Percentiles rank a stretch among this genome's conserved stretches.
Conservation (phyloP, 352 stramenopile species). For the Phytophthora vignae region DNA sequence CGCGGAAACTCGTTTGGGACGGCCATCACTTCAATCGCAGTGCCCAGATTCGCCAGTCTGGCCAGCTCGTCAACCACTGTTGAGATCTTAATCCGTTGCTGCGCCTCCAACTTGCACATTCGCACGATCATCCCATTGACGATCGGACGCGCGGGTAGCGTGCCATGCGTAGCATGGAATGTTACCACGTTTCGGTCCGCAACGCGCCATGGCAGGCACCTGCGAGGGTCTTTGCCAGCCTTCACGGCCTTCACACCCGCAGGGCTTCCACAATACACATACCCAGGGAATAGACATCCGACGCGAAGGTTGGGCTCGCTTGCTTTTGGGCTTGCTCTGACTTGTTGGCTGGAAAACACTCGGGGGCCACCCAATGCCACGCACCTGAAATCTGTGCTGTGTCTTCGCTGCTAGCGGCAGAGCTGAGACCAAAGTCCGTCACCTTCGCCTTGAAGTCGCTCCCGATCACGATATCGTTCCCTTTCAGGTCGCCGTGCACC, state of each 20-base stretch:
- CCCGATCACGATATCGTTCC: too few relatives aligned
- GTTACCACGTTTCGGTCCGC: neutral
- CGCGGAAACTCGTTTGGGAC: too few relatives aligned
- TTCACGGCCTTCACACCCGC: slow-evolving; percentile 5
- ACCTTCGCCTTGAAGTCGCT: too few relatives aligned
- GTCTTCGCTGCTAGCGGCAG: too few relatives aligned
- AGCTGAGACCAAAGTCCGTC: too few relatives aligned
- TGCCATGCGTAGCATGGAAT: neutral
- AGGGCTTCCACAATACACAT: slow-evolving; percentile 22
- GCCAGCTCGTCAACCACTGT: slow-evolving; percentile 19
- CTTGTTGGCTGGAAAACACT: neutral
- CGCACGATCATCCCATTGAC: slow-evolving; percentile 11
- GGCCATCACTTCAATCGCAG: too few relatives aligned
- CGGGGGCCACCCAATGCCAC: slow-evolving; percentile 7
- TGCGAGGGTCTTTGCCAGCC: neutral
- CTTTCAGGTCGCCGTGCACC: too few relatives aligned
- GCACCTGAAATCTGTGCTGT: too few relatives aligned
- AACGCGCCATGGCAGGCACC: slow-evolving; percentile 3
- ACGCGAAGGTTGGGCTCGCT: slow-evolving; percentile 4
- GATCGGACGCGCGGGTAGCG: neutral
- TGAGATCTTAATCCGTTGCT: slow-evolving; percentile 18
- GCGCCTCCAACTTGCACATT: slow-evolving; percentile 8
- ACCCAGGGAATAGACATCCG: slow-evolving; percentile 7
- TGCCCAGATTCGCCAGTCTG: neutral
- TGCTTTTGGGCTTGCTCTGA: neutral